Base-by-base conservation (phyloP, 345 rosid genomes). In the Limnanthes douglasii region DNA sequence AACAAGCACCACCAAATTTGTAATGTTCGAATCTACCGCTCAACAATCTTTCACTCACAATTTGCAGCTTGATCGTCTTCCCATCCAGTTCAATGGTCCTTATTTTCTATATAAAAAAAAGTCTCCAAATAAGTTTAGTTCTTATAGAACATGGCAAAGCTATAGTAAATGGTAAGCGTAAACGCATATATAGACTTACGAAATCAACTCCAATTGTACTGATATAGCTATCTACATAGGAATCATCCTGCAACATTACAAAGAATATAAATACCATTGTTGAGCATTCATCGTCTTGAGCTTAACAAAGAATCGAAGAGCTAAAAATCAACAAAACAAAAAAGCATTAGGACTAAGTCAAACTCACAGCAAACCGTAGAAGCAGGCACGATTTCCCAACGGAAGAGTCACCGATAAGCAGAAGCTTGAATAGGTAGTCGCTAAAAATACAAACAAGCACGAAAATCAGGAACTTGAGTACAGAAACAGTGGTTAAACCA, bases 181-280 rank as follows among this genome's bases (percentile, higher is more conserved):
- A 2, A 15, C 0, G 22, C 0, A 18, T 6, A 29, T 0, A 29
- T 1, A 13, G 1, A 43, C 93, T 73, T 38, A 73, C 86, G 48
- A 81, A 81, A 62, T 81, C 94, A 52, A 81, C 94, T 50, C 94
- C 94, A 31, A 76, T 76, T 43, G 86, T 81, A 29, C 94, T 81
- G 46, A 76, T 81, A 61, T 81, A 81, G 50, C 84, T 76, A 52
- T 81, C 86, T 23, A 81, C 60, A 56, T 81, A 81, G 17, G 86
- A 79, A 65, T 81, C 94, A 56, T 81, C 94, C 94, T 81, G 70
- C 10, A 48, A 41, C 21, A 14, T 4, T 3, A 37, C 14, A 7
- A 22, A 22, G 15, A 15, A 42, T 22, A n/a, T 30, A 11, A 31
- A 19, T 32, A 15, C 27, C 21, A 7, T 25, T n/a, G 31, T 37